Conservation (phyloP, 371 early-diverging fungal species). For the Lichtheimia ramosa region DNA sequence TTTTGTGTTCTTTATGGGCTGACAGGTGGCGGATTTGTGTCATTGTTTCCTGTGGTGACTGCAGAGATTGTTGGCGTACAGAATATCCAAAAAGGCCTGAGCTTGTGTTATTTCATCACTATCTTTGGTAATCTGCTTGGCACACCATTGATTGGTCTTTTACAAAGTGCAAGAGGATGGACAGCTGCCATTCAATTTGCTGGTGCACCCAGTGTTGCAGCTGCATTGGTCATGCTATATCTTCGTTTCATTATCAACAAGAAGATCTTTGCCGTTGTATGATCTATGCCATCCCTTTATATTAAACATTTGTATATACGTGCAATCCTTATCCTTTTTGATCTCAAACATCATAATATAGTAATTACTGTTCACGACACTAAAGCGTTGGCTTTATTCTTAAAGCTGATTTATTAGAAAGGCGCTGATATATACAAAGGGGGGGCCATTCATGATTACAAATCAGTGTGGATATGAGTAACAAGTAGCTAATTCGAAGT, state of each 20-base stretch:
- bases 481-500: no score
- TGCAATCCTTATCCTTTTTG: no score
- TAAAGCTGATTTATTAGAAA: no score
- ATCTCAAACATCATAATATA: no score
- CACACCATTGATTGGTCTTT: conserved; percentile 42
- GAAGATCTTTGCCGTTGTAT: conserved; percentile 2
- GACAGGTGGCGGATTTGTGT: conserved; percentile 54
- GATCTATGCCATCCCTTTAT: no score
- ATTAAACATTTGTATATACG: no score
- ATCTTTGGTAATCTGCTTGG: conserved; percentile 47
- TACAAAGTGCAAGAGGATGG: conserved; percentile 38
- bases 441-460: no score
- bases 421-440: no score
- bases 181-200: conserved; percentile 53
- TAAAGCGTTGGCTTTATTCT: no score
- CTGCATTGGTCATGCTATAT: conserved; percentile 21
- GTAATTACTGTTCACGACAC: no score
- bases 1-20: conserved; percentile 51
- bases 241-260: conserved; percentile 10
- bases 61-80: conserved; percentile 48
- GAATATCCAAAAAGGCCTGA: conserved; percentile 41
- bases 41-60: conserved; percentile 46
- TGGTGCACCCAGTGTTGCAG: conserved; percentile 39
- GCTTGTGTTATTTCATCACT: conserved; percentile 39
- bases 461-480: no score